A percentile compares a stretch with the other conserved stretches of the same genome.
These are phyloP conservation scores for Sclerotinia trifoliorum DNA, from an alignment of 2,329 filamentous ascomycete species.

Conservation along the genomic window DNA sequence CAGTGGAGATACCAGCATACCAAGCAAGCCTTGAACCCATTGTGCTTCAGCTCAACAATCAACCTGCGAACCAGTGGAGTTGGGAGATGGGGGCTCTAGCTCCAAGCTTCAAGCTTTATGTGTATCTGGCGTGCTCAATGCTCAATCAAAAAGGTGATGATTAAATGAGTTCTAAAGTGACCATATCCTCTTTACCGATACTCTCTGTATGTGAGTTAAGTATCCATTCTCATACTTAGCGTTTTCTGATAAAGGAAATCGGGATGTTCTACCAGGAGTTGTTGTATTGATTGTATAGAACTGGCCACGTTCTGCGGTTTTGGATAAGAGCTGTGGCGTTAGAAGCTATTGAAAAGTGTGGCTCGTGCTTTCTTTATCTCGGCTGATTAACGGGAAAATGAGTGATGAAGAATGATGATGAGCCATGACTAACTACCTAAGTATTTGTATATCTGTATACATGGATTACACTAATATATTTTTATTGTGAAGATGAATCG, in stretches of 20 bases:
- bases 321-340: conserved; percentile 13
- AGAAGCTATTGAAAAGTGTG: not conserved
- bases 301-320: conserved; percentile 18
- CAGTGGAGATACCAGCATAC: conserved; percentile 65
- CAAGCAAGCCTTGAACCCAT: conserved; percentile 45
- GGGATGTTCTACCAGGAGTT: not conserved
- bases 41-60: not conserved
- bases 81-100: conserved; percentile 8
- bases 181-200: conserved; percentile 2
- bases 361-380: conserved; percentile 15
- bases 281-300: conserved; percentile 8
- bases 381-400: not conserved
- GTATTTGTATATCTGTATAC: not conserved
- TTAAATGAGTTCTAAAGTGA: not conserved
- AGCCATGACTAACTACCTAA: not conserved
- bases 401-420: not conserved
- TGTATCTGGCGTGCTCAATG: conserved; percentile 12
- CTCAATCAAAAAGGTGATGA: not conserved
- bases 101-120: not conserved
- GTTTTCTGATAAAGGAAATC: not conserved
- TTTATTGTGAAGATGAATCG: not conserved
- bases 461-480: too few species aligned
- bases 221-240: not conserved
- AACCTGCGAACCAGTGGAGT: not conserved
- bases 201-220: not conserved